Percentiles rank a stretch among this genome's conserved stretches.
Evolutionary conservation across 805 yeast species (phyloP).

Genomic region (Scheffersomyces ergatensis): DNA sequence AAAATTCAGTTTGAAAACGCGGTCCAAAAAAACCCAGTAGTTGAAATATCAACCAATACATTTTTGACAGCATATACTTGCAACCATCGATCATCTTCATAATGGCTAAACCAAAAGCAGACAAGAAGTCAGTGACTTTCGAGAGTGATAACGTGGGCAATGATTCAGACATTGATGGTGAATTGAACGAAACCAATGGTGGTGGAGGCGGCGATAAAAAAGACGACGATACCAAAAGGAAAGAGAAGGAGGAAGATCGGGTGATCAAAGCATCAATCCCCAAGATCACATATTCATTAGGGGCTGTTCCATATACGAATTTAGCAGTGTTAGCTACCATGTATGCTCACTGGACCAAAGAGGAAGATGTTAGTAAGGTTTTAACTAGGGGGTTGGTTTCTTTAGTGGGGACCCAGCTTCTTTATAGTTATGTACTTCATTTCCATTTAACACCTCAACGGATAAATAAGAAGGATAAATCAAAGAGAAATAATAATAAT

Average conservation of each 20-base stretch:
- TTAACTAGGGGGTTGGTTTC: slow-evolving; percentile 25
- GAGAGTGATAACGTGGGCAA: slow-evolving; percentile 1
- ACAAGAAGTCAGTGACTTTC: slow-evolving; percentile 20
- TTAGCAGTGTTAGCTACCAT: slow-evolving; percentile 22
- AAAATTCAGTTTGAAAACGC: too few species aligned
- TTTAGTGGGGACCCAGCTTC: slow-evolving; percentile 19
- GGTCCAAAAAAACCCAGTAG: too few species aligned
- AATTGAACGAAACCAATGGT: not conserved
- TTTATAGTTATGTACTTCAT: slow-evolving; percentile 19
- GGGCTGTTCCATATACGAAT: slow-evolving; percentile 27
- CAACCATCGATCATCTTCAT: too few species aligned
- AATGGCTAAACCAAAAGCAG: slow-evolving; percentile 6
- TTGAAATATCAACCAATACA: too few species aligned
- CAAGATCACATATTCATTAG: not conserved
- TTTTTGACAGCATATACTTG: too few species aligned
- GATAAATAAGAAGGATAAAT: slow-evolving; percentile 6
- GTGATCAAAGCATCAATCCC: not conserved
- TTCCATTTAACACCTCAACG: too few species aligned
- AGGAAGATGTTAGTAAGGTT: slow-evolving; percentile 16
- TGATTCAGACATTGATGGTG: not conserved
- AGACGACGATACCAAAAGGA: not conserved
- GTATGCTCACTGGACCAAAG: slow-evolving; percentile 30
- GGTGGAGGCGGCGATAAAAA: not conserved
- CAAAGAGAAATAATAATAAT: slow-evolving; percentile 7
- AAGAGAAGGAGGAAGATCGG: not conserved